Evolutionary conservation across 225 moss, liverwort and hornwort species (phyloP).

Genomic region (Marchantia polymorpha): DNA sequence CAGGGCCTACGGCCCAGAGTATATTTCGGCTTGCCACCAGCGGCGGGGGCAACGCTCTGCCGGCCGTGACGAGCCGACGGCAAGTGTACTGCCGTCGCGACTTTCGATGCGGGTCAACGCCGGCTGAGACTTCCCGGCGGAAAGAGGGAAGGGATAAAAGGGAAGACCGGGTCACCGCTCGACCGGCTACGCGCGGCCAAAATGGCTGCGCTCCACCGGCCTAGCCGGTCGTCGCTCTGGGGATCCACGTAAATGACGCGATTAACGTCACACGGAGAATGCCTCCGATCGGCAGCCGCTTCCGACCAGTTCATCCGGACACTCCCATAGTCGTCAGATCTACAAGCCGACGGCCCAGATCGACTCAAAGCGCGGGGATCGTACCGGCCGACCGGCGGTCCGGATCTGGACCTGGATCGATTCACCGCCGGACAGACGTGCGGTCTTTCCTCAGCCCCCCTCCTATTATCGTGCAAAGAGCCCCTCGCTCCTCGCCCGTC

Average conservation of each 20-base stretch:
- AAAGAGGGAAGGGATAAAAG: neutral
- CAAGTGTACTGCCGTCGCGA: neutral
- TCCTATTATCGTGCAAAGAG: neutral
- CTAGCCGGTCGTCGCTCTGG: neutral
- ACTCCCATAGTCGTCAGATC: neutral
- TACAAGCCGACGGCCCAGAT: too few relatives aligned
- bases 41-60: neutral
- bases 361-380: too few relatives aligned
- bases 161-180: neutral
- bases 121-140: neutral
- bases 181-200: neutral
- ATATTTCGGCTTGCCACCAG: neutral
- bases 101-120: neutral
- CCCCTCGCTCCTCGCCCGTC: neutral
- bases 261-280: neutral
- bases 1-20: neutral
- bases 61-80: constrained; percentile 1
- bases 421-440: constrained; percentile 2
- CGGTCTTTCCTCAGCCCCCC: neutral
- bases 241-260: neutral
- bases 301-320: neutral
- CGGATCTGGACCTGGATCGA: neutral
- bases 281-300: neutral
- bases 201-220: neutral
- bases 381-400: neutral